These are phyloP conservation scores for Trypanosoma scelopori DNA, from an alignment of 208 protist species.

Conservation along the genomic window DNA sequence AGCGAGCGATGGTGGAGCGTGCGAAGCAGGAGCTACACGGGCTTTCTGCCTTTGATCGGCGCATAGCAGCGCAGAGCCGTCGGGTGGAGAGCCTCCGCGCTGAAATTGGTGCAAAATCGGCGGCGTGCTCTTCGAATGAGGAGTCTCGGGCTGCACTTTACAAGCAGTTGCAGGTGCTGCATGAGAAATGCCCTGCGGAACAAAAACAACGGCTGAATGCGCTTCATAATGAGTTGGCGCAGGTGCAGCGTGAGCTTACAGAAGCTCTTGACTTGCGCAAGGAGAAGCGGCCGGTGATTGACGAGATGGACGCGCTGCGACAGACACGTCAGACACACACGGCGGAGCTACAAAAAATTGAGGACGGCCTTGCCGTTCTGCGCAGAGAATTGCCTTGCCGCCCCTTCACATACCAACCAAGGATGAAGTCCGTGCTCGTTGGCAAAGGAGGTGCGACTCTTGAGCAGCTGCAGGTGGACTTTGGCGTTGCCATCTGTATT, in stretches of 20 bases:
- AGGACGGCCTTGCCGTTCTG: slow-evolving; percentile 29
- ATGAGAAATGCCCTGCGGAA: not conserved
- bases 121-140: not conserved
- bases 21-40: not conserved
- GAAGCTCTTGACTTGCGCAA: not conserved
- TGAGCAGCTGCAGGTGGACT: slow-evolving; percentile 63
- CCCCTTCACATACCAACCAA: slow-evolving; percentile 38
- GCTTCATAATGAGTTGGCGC: not conserved
- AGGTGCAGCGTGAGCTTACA: not conserved
- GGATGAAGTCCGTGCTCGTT: slow-evolving; percentile 33
- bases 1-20: not conserved
- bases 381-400: slow-evolving; percentile 19
- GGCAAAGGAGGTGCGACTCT: slow-evolving; percentile 45
- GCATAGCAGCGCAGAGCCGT: not conserved
- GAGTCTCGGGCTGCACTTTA: not conserved
- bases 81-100: slow-evolving; percentile 5
- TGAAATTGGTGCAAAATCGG: not conserved
- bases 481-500: slow-evolving; percentile 50
- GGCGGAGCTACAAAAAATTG: slow-evolving; percentile 4
- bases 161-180: not conserved
- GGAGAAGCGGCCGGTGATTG: slow-evolving; percentile 18
- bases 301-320: slow-evolving; percentile 25
- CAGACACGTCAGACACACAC: slow-evolving; percentile 19
- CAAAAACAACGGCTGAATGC: not conserved
- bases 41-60: slow-evolving; percentile 7